Percentiles rank a stretch among this genome's conserved stretches.
Conservation (phyloP, 176 grass and related monocot genomes). For the Triticum monococcum region DNA sequence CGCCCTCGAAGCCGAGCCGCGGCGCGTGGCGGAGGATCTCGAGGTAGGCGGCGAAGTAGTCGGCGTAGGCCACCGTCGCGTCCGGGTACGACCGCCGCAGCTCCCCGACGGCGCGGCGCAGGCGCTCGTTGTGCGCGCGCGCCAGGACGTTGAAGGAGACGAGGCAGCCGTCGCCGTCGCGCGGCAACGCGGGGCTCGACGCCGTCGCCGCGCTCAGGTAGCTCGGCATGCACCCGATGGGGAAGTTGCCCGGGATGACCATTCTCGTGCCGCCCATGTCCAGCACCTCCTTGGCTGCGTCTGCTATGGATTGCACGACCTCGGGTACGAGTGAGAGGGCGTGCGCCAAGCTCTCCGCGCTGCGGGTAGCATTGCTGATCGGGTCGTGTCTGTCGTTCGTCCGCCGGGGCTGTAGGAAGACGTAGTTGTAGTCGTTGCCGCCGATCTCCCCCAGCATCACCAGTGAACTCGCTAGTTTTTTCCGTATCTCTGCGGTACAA, state of each 20-base stretch:
- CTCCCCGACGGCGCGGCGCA: constrained; percentile 22
- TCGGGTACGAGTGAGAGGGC: constrained; percentile 41
- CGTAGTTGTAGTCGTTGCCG: constrained; percentile 88
- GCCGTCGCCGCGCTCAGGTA: constrained; percentile 50
- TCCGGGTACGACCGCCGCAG: constrained; percentile 46
- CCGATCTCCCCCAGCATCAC: constrained; percentile 74
- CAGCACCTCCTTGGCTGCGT: constrained; percentile 56
- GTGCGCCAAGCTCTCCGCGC: background rate
- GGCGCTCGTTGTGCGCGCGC: constrained; percentile 46
- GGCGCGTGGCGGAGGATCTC: constrained; percentile 27
- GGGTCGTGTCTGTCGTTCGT: too few relatives aligned
- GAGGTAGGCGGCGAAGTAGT: constrained; percentile 59
- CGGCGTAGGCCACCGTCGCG: constrained; percentile 52
- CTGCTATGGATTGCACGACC: constrained; percentile 49
- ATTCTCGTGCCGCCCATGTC: constrained; percentile 52
- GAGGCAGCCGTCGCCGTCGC: constrained; percentile 55
- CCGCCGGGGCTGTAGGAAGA: constrained; percentile 36
- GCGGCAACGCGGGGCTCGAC: constrained; percentile 5
- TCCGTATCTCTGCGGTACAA: constrained; percentile 26
- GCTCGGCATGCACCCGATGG: constrained; percentile 64
- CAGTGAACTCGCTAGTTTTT: constrained; percentile 34
- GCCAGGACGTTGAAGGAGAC: constrained; percentile 55
- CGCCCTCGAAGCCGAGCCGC: constrained; percentile 49
- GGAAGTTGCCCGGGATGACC: constrained; percentile 67
- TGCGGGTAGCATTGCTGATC: background rate